Evolutionary conservation across 805 yeast genomes (phyloP).

Genomic region (Starmerella ratchasimensis): DNA sequence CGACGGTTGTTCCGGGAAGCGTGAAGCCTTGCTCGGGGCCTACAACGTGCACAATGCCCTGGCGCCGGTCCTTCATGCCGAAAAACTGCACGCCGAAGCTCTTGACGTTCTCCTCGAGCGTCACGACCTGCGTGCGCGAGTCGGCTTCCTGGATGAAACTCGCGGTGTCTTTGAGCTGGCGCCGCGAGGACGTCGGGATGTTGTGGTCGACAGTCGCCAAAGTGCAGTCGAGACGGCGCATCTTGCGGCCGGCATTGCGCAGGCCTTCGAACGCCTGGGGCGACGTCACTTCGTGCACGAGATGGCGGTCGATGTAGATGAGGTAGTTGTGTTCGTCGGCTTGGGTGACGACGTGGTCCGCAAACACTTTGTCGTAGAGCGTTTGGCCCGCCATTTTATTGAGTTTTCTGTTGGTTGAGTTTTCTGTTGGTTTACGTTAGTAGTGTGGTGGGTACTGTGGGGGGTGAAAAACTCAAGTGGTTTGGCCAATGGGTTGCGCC

Average conservation of each 20-base stretch:
- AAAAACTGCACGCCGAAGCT: constrained; percentile 81
- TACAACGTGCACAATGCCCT: constrained; percentile 95
- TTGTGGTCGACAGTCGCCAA: constrained; percentile 94
- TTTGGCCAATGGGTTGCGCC: too few relatives aligned
- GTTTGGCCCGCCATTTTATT: constrained; percentile 34
- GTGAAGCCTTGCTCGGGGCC: constrained; percentile 99
- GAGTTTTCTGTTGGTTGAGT: too few relatives aligned
- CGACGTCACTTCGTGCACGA: constrained; percentile 96
- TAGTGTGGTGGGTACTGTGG: too few relatives aligned
- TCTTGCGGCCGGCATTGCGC: constrained; percentile 69
- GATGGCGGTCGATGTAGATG: constrained; percentile 87
- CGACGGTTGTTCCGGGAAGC: constrained; percentile 95
- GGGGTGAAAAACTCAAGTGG: too few relatives aligned
- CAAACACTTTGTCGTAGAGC: constrained; percentile 89
- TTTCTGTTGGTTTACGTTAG: neutral
- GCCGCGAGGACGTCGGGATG: constrained; percentile 88
- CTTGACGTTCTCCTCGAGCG: constrained; percentile 84
- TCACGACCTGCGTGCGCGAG: constrained; percentile 80
- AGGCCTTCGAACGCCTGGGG: constrained; percentile 99
- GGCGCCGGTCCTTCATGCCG: constrained; percentile 89
- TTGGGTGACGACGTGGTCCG: constrained; percentile 82
- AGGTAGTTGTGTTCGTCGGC: constrained; percentile 80
- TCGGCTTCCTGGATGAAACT: constrained; percentile 82
- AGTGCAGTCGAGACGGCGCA: constrained; percentile 85
- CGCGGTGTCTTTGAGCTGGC: constrained; percentile 52